Evolutionary conservation across 305 asterid species (phyloP).

Genomic region (Ilex paraguariensis): DNA sequence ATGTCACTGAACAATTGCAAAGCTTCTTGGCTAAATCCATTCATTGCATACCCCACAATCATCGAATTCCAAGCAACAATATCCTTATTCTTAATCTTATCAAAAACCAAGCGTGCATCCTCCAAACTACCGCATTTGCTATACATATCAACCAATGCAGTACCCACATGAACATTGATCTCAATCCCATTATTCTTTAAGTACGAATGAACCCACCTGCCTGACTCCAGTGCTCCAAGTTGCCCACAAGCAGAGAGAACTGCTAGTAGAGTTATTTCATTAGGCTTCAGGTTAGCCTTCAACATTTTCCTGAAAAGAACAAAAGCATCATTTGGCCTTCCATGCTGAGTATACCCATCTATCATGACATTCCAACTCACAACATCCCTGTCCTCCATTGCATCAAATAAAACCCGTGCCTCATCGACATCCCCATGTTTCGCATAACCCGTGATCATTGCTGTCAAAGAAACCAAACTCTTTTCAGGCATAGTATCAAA

Average conservation of each 20-base stretch:
- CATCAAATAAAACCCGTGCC: constrained; percentile 40
- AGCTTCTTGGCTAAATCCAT: constrained; percentile 45
- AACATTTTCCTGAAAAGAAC: constrained; percentile 43
- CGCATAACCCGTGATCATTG: constrained; percentile 44
- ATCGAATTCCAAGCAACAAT: constrained; percentile 43
- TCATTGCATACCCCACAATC: constrained; percentile 49
- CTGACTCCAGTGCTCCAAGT: constrained; percentile 49
- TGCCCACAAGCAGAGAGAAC: constrained; percentile 58
- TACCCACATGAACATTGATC: constrained; percentile 31
- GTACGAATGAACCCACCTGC: constrained; percentile 55
- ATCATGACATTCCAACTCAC: constrained; percentile 52
- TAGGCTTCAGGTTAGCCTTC: constrained; percentile 37
- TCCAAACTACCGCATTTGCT: constrained; percentile 56
- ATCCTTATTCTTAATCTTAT: constrained; percentile 43
- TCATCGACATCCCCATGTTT: constrained; percentile 40
- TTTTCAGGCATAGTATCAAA: constrained; percentile 36
- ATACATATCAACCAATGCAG: constrained; percentile 59
- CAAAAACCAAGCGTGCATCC: constrained; percentile 47
- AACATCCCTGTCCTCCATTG: constrained; percentile 47
- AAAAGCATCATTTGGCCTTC: constrained; percentile 50
- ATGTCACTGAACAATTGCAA: constrained; percentile 39
- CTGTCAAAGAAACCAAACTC: constrained; percentile 36
- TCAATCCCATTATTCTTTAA: constrained; percentile 14
- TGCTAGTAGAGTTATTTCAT: constrained; percentile 47
- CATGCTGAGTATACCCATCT: constrained; percentile 48